These are phyloP conservation scores for Sporothrix dimorphospora DNA, from an alignment of 2,329 filamentous ascomycete species.

Conservation along the genomic window DNA sequence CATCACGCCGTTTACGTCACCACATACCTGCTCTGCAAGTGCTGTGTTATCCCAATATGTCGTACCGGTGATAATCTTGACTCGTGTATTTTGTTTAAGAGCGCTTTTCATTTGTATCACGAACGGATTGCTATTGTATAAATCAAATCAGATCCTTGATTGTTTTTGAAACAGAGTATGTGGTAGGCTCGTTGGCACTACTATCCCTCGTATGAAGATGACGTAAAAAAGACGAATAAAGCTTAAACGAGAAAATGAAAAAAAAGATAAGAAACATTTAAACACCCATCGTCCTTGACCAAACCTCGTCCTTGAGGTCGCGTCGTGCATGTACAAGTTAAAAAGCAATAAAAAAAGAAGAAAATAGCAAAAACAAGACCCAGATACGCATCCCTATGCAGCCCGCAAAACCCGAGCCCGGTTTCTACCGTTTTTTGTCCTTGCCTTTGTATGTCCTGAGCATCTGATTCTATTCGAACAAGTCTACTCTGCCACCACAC, in stretches of 20 bases:
- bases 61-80: too few species aligned
- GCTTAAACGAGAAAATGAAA: background rate
- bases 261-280: background rate
- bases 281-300: background rate
- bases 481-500: background rate
- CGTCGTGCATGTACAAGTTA: background rate
- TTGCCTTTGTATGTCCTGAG: background rate
- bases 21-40: background rate
- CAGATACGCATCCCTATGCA: conserved; percentile 12
- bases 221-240: background rate
- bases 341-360: background rate
- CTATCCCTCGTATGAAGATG: background rate
- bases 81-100: too few species aligned
- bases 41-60: too few species aligned
- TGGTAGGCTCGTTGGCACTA: background rate
- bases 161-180: background rate
- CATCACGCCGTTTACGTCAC: conserved; percentile 19
- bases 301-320: conserved; percentile 8
- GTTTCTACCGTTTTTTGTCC: background rate
- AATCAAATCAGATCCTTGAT: background rate
- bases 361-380: conserved; percentile 1
- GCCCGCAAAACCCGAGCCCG: background rate
- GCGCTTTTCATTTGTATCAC: too few species aligned
- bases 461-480: background rate
- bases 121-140: too few species aligned